Conservation (phyloP, 164 flowering plant species). For the Stephania cephalantha region DNA sequence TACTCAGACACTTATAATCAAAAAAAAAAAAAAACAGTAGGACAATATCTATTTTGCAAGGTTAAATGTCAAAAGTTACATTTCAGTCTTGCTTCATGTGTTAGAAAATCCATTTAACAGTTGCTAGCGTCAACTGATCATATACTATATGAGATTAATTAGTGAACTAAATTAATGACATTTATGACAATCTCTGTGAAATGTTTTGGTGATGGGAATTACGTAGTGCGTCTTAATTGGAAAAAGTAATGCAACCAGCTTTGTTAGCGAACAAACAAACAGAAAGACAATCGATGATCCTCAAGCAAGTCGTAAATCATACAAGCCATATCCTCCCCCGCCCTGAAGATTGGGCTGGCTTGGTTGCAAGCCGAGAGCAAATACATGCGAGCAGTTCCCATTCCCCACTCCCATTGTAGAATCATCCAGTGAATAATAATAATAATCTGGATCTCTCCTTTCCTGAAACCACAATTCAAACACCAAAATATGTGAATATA, state of each 20-base stretch:
- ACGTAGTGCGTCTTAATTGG: neutral
- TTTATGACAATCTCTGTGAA: too few species aligned
- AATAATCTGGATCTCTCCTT: slow-evolving; percentile 23
- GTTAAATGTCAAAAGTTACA: too few species aligned
- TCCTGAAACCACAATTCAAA: slow-evolving; percentile 18
- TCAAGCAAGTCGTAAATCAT: slow-evolving; percentile 43
- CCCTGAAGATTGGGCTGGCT: slow-evolving; percentile 30
- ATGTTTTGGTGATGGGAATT: neutral
- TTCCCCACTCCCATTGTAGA: slow-evolving; percentile 25
- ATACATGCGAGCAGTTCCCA: slow-evolving; percentile 29
- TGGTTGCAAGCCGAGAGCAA: slow-evolving; percentile 29
- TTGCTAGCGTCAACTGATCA: too few species aligned
- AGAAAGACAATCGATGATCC: neutral
- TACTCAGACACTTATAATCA: too few species aligned
- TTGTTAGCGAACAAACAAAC: neutral
- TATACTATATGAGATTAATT: too few species aligned
- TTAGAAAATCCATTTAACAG: too few species aligned
- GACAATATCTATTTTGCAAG: too few species aligned
- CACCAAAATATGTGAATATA: too few species aligned
- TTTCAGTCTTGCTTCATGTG: too few species aligned
- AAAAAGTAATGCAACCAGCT: neutral
- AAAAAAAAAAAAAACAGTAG: too few species aligned
- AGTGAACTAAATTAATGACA: too few species aligned
- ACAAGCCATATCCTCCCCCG: slow-evolving; percentile 21
- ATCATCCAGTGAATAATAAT: slow-evolving; percentile 24